Base-by-base conservation (phyloP, 179 eudicot genomes). In the Silene noctiflora region DNA sequence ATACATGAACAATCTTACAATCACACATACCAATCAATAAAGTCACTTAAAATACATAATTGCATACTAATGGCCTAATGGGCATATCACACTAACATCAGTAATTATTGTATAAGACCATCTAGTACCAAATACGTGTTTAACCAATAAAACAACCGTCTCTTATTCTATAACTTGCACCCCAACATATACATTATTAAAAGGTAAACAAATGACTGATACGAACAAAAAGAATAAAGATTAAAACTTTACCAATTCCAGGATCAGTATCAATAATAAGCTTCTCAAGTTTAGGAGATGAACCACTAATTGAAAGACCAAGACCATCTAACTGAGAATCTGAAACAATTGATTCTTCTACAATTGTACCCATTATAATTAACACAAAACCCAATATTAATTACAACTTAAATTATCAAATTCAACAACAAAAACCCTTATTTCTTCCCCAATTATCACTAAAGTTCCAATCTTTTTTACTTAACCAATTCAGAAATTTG, bases 261-360 rank as follows among this genome's bases (percentile, higher is more conserved):
- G 98, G 97, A 87, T 94, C 98, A 33, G 98, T 94, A 71, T 94
- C 98, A 77, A 94, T 94, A 22, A 94, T 90, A 73, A 94, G 77
- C 87, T 94, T 94, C 46, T 88, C 85, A 31, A 66, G 79, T 27
- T 77, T 81, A 0, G 39, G 21, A 11, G 72, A 65, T 65, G 74
- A 48, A 13, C 25, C 53, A 22, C 59, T 42, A 46, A 24, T 46
- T 24, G 63, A 6, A 17, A 71, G 31, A 22, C 77, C 86, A 69
- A 73, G 33, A 16, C 76, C 86, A 73, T 73, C 72, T 14, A 71
- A 59, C 10, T 69, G 25, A 46, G 78, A 81, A 73, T 76, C 82
- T 35, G 80, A 64, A 16, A 33, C 72, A 22, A 39, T 60, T 16
- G 79, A 31, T 53, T 77, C 78, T 33, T 77, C 78, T n/a, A 53